Evolutionary conservation across 1,139 yeast species (phyloP).

Genomic region (Hemisphaericaspora subhashii): DNA sequence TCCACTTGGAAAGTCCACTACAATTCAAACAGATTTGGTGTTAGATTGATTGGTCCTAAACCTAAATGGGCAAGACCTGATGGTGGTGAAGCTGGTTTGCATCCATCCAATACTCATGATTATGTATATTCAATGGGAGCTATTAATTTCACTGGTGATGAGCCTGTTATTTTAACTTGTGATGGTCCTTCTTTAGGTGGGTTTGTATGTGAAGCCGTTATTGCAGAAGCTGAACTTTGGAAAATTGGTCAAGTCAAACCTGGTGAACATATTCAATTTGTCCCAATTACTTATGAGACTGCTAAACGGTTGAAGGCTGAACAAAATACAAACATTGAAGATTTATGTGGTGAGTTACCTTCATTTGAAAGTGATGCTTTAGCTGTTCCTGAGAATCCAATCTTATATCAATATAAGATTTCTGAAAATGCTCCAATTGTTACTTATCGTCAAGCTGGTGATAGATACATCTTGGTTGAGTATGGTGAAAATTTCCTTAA

Average conservation of each 20-base stretch:
- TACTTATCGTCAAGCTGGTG: conserved; percentile 95
- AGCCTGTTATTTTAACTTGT: conserved; percentile 93
- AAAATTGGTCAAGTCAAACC: conserved; percentile 97
- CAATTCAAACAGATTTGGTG: conserved; percentile 95
- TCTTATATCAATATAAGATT: conserved; percentile 51
- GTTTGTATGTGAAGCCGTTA: conserved; percentile 94
- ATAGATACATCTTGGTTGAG: conserved; percentile 84
- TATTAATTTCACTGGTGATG: conserved; percentile 96
- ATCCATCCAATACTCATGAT: conserved; percentile 97
- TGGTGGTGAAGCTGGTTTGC: conserved; percentile 98
- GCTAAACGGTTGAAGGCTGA: conserved; percentile 63
- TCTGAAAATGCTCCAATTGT: conserved; percentile 60
- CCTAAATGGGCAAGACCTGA: conserved; percentile 96
- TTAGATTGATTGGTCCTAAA: conserved; percentile 90
- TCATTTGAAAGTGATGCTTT: conserved; percentile 30
- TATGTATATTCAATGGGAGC: conserved; percentile 96
- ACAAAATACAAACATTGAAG: conserved; percentile 57
- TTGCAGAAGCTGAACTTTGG: conserved; percentile 96
- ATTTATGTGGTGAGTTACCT: conserved; percentile 45
- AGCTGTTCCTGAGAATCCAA: conserved; percentile 56
- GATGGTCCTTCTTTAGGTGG: conserved; percentile 99
- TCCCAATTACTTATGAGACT: conserved; percentile 67
- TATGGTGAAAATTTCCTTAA: conserved; percentile 90
- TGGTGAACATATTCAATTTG: conserved; percentile 80
- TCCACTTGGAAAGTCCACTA: conserved; percentile 93